Conservation (phyloP, 2,329 filamentous ascomycete species). For the Hypoxylon sp. region DNA sequence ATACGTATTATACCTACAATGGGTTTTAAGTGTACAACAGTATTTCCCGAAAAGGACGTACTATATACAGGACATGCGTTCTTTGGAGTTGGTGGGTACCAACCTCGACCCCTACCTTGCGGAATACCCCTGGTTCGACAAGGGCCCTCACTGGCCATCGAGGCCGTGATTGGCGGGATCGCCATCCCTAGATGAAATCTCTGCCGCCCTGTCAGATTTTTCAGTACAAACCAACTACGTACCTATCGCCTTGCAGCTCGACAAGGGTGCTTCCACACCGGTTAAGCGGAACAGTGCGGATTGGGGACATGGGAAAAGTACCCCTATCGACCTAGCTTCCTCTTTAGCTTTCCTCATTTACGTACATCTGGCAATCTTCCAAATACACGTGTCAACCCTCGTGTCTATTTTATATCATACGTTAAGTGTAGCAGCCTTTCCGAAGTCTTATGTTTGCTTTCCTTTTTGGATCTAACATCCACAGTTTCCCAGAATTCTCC, state of each 20-base stretch:
- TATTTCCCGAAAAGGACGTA: slow-evolving; percentile 26
- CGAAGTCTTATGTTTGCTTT: slow-evolving; percentile 7
- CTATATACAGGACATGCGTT: slow-evolving; percentile 31
- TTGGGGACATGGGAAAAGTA: slow-evolving; percentile 4
- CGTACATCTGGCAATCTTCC: not conserved
- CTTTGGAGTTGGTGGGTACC: slow-evolving; percentile 33
- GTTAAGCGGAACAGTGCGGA: slow-evolving; percentile 43
- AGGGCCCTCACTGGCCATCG: slow-evolving; percentile 34
- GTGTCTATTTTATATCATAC: slow-evolving; percentile 2
- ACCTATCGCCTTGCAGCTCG: slow-evolving; percentile 32
- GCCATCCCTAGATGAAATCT: slow-evolving; percentile 36
- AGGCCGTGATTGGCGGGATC: slow-evolving; percentile 39
- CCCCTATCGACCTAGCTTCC: slow-evolving; percentile 6
- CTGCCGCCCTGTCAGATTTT: slow-evolving; percentile 33
- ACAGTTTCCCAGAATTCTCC: not conserved
- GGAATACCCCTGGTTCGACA: slow-evolving; percentile 38
- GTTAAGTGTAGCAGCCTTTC: not conserved
- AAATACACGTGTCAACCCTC: slow-evolving; percentile 22
- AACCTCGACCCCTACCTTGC: slow-evolving; percentile 26
- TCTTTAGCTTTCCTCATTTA: slow-evolving; percentile 1
- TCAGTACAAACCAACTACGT: slow-evolving; percentile 21
- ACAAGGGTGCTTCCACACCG: slow-evolving; percentile 42
- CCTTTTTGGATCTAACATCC: not conserved
- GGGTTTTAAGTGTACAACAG: slow-evolving; percentile 20
- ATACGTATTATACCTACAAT: not conserved